These are phyloP conservation scores for Inga leiocalycina DNA, from an alignment of 306 rosid species.

Conservation along the genomic window DNA sequence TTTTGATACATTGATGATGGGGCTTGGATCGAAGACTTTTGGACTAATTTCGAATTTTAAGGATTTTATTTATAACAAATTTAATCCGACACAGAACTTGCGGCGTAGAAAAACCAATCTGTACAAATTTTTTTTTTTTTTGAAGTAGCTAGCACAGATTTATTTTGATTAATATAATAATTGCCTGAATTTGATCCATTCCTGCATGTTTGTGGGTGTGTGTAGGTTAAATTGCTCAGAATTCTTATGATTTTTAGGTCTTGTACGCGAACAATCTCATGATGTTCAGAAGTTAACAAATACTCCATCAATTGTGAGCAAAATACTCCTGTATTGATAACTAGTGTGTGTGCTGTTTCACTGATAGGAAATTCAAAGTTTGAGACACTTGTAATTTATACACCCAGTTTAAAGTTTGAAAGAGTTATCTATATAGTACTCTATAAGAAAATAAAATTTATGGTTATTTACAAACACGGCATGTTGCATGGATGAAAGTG, in stretches of 20 bases:
- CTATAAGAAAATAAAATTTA: too few species aligned
- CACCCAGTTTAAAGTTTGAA: background rate
- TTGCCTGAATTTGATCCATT: too few species aligned
- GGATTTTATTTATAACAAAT: background rate
- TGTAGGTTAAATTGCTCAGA: background rate
- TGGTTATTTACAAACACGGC: too few species aligned
- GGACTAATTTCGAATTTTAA: background rate
- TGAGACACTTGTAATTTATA: background rate
- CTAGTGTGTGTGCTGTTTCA: background rate
- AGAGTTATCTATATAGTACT: background rate
- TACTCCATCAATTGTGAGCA: background rate
- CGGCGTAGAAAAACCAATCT: background rate
- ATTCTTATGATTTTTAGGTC: background rate
- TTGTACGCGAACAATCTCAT: background rate
- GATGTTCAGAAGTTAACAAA: background rate
- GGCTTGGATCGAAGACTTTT: background rate
- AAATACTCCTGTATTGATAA: background rate
- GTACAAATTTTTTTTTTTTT: too few species aligned
- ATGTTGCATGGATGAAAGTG: too few species aligned
- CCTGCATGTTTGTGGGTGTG: too few species aligned
- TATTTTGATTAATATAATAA: background rate
- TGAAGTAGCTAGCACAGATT: background rate
- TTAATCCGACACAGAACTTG: background rate
- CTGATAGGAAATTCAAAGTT: background rate
- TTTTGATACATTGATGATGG: background rate